These are phyloP conservation scores for Amylostereum areolatum DNA, from an alignment of 1,284 basidiomycete genomes.

Conservation along the genomic window DNA sequence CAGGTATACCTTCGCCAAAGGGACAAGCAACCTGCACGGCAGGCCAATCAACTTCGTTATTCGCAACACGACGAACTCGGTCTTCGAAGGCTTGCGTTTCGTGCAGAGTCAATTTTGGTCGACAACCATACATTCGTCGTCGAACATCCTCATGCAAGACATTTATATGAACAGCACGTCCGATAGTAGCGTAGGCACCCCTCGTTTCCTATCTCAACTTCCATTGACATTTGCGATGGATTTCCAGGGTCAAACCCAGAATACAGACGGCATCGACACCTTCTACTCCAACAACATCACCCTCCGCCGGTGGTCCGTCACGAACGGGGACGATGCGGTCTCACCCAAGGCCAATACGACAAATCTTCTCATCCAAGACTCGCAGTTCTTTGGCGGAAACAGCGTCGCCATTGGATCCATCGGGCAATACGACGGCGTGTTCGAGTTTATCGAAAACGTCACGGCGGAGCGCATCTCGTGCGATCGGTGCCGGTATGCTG, in stretches of 20 bases:
- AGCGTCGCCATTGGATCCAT: conserved; percentile 28
- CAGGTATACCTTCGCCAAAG: conserved; percentile 26
- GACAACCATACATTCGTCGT: conserved; percentile 24
- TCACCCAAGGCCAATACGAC: conserved; percentile 29
- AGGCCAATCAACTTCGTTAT: conserved; percentile 25
- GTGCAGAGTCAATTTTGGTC: conserved; percentile 32
- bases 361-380: conserved; percentile 29
- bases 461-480: conserved; percentile 19
- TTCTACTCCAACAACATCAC: conserved; percentile 26
- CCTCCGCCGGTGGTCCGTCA: conserved; percentile 26
- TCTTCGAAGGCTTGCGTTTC: conserved; percentile 24
- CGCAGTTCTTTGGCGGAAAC: conserved; percentile 22
- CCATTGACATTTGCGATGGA: background rate
- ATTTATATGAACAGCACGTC: conserved; percentile 30
- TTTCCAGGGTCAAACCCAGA: conserved; percentile 20
- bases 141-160: conserved; percentile 24
- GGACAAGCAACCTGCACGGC: conserved; percentile 25
- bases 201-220: background rate
- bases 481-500: conserved; percentile 17
- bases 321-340: conserved; percentile 25
- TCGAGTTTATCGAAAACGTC: conserved; percentile 28
- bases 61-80: conserved; percentile 22
- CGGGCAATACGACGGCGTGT: conserved; percentile 21
- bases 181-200: conserved; percentile 16
- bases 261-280: conserved; percentile 29